Percentiles rank a stretch among this genome's conserved stretches.
Evolutionary conservation across 257 asterid genomes (phyloP).

Genomic region (Solanum acaule): DNA sequence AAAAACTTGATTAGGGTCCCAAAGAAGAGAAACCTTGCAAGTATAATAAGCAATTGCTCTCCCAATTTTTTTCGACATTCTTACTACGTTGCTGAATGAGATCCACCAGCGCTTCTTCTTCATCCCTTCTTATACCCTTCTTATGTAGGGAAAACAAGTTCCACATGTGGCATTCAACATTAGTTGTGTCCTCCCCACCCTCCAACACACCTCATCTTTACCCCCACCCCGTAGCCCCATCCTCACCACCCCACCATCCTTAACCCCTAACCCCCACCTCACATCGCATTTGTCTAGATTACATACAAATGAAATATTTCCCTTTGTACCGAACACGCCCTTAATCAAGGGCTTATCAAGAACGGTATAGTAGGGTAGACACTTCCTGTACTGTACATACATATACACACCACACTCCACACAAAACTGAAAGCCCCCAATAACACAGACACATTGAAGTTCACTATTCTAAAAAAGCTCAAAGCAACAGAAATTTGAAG

Average conservation of each 20-base stretch:
- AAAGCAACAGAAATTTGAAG: neutral
- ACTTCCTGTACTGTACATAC: neutral
- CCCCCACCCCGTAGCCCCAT: no score
- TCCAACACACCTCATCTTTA: no score
- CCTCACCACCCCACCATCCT: no score
- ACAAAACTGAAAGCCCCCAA: neutral
- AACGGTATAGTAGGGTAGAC: neutral
- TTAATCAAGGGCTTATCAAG: neutral
- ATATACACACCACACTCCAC: neutral
- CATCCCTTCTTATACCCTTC: slow-evolving; percentile 9
- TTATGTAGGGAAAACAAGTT: no score
- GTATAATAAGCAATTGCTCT: neutral
- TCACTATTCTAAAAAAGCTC: neutral
- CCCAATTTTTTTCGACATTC: neutral
- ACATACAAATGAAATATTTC: neutral
- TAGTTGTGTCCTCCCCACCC: no score
- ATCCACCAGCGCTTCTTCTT: neutral
- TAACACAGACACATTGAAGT: neutral
- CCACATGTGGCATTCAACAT: no score
- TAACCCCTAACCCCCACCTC: no score
- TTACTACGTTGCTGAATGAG: slow-evolving; percentile 2
- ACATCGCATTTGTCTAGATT: no score
- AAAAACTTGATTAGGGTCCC: neutral
- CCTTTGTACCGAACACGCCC: neutral
- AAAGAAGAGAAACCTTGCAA: neutral